These are phyloP conservation scores for Neospermospora avenae DNA, from an alignment of 2,329 filamentous ascomycete species.

Conservation along the genomic window DNA sequence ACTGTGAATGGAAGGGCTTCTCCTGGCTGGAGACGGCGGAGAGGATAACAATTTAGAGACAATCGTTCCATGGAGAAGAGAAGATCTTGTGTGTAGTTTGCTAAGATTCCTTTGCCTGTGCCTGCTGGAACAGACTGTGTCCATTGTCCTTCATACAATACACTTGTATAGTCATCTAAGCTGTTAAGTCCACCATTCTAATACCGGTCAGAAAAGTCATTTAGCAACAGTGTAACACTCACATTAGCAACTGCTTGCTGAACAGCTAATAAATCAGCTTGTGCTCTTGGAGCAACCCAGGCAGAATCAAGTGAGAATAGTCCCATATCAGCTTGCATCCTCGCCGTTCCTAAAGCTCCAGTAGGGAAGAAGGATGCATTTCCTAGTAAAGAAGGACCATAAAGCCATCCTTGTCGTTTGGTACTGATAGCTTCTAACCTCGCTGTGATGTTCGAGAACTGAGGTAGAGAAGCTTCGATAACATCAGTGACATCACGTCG, in stretches of 20 bases:
- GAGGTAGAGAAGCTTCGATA: constrained; percentile 5
- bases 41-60: constrained; percentile 40
- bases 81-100: constrained; percentile 46
- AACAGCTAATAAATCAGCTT: constrained; percentile 6
- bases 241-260: constrained; percentile 8
- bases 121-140: constrained; percentile 37
- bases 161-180: constrained; percentile 13
- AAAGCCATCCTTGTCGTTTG: constrained; percentile 12
- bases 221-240: background rate
- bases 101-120: constrained; percentile 37
- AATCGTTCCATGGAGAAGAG: constrained; percentile 48
- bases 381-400: constrained; percentile 11
- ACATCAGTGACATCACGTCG: background rate
- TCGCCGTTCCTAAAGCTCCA: background rate
- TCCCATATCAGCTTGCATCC: constrained; percentile 6
- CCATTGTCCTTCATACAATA: constrained; percentile 44
- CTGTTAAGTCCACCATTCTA: constrained; percentile 18
- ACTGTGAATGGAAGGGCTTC: constrained; percentile 40
- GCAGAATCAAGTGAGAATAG: constrained; percentile 2
- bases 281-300: background rate
- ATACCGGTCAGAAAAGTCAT: background rate
- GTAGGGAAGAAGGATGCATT: constrained; percentile 11
- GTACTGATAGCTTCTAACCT: constrained; percentile 9
- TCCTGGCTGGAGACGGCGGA: constrained; percentile 36
- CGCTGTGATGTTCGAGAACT: constrained; percentile 7